phyloP scores from a whole-genome alignment of 331 rosid genomes.

The Prunus yedoensis region DNA sequence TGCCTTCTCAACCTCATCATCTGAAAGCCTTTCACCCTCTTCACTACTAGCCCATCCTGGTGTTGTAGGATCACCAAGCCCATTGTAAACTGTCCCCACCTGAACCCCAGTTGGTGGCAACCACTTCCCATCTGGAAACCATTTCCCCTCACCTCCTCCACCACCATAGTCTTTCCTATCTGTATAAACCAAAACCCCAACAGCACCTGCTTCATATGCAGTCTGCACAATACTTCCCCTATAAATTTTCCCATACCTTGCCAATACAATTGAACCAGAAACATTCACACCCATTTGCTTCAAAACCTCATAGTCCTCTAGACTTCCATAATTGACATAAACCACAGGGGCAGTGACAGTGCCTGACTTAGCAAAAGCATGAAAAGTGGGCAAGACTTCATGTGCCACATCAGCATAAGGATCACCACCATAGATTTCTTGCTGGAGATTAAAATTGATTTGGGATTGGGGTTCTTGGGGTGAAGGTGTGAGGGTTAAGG shows the following conservation, averaged over 20 bases:
- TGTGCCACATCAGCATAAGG: conserved; percentile 54
- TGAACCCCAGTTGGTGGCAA: conserved; percentile 84
- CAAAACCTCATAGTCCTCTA: conserved; percentile 50
- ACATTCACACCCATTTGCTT: conserved; percentile 45
- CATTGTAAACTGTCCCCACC: conserved; percentile 53
- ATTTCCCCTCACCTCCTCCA: conserved; percentile 40
- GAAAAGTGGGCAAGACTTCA: conserved; percentile 57
- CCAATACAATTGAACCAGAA: conserved; percentile 46
- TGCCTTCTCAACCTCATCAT: conserved; percentile 43
- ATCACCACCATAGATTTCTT: conserved; percentile 47
- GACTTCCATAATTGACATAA: conserved; percentile 61
- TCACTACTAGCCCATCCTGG: conserved; percentile 73
- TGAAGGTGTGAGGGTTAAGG: conserved; percentile 34
- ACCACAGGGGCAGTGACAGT: conserved; percentile 44
- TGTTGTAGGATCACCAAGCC: conserved; percentile 68
- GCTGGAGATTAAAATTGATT: conserved; percentile 31
- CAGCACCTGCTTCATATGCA: conserved; percentile 55
- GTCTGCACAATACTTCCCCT: conserved; percentile 61
- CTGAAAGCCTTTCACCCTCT: conserved; percentile 54
- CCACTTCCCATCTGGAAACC: conserved; percentile 67
- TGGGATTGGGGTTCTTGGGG: conserved; percentile 39
- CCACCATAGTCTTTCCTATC: conserved; percentile 70
- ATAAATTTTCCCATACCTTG: conserved; percentile 54
- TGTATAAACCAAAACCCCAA: conserved; percentile 60
- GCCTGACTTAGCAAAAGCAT: conserved; percentile 72